These are phyloP conservation scores for Dioscorea zingiberensis DNA, from an alignment of 106 monocot genomes.

Conservation along the genomic window DNA sequence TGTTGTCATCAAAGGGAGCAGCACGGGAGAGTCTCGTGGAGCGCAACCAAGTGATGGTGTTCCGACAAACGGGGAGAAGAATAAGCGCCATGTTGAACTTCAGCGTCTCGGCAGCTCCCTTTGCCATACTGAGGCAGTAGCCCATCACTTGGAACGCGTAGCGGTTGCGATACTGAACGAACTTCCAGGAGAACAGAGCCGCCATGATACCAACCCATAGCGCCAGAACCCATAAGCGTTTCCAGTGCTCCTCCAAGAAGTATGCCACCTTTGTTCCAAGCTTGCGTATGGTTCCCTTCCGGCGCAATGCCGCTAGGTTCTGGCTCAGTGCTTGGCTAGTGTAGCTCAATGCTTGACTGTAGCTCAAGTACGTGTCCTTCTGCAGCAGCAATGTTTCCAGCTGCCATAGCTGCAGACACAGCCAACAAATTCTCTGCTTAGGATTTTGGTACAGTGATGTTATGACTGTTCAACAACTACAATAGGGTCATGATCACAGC, in stretches of 20 bases:
- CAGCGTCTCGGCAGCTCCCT: constrained; percentile 92
- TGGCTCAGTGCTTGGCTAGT: constrained; percentile 94
- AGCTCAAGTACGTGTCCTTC: constrained; percentile 87
- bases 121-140: constrained; percentile 79
- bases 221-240: constrained; percentile 59
- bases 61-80: constrained; percentile 83
- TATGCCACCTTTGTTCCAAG: constrained; percentile 59
- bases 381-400: constrained; percentile 83
- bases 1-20: constrained; percentile 84
- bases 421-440: not conserved
- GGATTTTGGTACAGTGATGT: too few species aligned
- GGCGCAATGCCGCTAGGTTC: constrained; percentile 61
- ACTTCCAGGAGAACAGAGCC: constrained; percentile 81
- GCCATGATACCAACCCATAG: constrained; percentile 62
- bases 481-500: too few species aligned
- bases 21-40: constrained; percentile 37
- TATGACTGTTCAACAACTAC: too few species aligned
- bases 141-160: constrained; percentile 88
- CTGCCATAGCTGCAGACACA: constrained; percentile 69
- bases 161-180: constrained; percentile 63
- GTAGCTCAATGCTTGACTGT: constrained; percentile 87
- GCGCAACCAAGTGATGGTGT: constrained; percentile 84
- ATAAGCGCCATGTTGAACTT: constrained; percentile 93
- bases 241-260: constrained; percentile 86
- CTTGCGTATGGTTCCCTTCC: constrained; percentile 47